Conservation (phyloP, 2,329 filamentous ascomycete species). For the Lasiodiplodia gonubiensis region DNA sequence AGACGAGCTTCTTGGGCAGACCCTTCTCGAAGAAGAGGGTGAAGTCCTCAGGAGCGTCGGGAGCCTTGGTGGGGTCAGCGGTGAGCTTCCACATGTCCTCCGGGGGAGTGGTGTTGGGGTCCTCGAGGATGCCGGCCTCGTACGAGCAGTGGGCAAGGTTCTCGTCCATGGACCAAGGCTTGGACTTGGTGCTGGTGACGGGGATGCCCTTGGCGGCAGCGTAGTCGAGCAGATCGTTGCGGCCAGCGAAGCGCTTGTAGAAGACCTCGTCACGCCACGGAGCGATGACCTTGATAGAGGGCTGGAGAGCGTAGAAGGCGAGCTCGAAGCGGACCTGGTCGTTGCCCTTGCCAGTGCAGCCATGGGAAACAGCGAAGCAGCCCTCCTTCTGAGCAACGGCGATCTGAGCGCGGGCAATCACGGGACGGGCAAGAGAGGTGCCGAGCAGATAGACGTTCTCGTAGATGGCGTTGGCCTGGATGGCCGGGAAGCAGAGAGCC, state of each 20-base stretch:
- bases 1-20: constrained; percentile 71
- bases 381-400: constrained; percentile 67
- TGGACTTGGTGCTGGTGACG: constrained; percentile 74
- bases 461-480: constrained; percentile 69
- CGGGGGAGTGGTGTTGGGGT: constrained; percentile 68
- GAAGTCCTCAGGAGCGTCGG: constrained; percentile 73
- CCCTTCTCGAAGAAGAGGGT: constrained; percentile 75
- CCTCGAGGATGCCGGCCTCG: constrained; percentile 78
- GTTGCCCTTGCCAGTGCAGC: constrained; percentile 58
- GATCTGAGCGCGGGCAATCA: constrained; percentile 72
- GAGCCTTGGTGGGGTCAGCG: constrained; percentile 70
- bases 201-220: constrained; percentile 71
- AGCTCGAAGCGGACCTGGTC: constrained; percentile 71
- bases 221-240: constrained; percentile 75
- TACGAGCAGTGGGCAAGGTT: constrained; percentile 80
- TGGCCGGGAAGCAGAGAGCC: constrained; percentile 78
- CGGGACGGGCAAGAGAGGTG: constrained; percentile 69
- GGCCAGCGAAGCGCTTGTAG: constrained; percentile 73
- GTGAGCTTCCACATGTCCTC: constrained; percentile 82
- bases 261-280: constrained; percentile 75
- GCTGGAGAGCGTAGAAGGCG: constrained; percentile 66
- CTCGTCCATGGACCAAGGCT: constrained; percentile 72
- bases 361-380: constrained; percentile 59
- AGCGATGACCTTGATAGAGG: constrained; percentile 73
- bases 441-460: constrained; percentile 68